These are phyloP conservation scores for Plantago ovata DNA, from an alignment of 257 asterid genomes.

Conservation along the genomic window DNA sequence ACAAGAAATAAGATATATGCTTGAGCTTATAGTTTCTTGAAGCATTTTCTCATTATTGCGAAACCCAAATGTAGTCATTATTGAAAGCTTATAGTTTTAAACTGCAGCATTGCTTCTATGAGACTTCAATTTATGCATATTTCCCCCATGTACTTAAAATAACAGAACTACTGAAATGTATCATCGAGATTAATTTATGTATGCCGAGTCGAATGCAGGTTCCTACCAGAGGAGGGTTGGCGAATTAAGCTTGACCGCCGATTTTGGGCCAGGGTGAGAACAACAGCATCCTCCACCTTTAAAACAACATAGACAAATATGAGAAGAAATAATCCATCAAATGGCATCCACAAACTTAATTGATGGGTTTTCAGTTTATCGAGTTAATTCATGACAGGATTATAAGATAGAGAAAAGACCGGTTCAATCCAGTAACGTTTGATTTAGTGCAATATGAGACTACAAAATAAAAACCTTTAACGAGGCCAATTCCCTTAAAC, in stretches of 20 bases:
- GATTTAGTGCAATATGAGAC: slow-evolving; percentile 12
- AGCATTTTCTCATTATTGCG: neutral
- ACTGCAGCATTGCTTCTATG: too few species aligned
- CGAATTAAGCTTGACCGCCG: slow-evolving; percentile 78
- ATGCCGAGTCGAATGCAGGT: slow-evolving; percentile 1
- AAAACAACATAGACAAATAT: slow-evolving; percentile 26
- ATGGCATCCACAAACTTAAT: slow-evolving; percentile 7
- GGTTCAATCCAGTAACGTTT: slow-evolving; percentile 9
- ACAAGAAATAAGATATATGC: neutral
- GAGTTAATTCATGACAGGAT: slow-evolving; percentile 7
- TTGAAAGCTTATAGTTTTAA: neutral
- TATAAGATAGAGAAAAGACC: slow-evolving; percentile 11
- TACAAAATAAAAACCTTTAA: slow-evolving; percentile 53
- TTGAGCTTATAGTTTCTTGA: neutral
- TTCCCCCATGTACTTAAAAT: slow-evolving; percentile 7
- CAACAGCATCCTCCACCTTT: slow-evolving; percentile 98
- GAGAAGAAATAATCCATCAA: slow-evolving; percentile 15
- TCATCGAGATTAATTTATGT: neutral
- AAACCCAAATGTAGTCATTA: neutral
- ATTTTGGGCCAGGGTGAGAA: slow-evolving; percentile 64
- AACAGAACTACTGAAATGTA: slow-evolving; percentile 6
- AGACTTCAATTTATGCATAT: neutral
- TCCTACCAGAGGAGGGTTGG: slow-evolving; percentile 68
- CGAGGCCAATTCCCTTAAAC: slow-evolving; percentile 90
- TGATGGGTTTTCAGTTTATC: slow-evolving; percentile 9